Evolutionary conservation across 164 flowering plant species (phyloP).

Genomic region (Sextonia rubra): DNA sequence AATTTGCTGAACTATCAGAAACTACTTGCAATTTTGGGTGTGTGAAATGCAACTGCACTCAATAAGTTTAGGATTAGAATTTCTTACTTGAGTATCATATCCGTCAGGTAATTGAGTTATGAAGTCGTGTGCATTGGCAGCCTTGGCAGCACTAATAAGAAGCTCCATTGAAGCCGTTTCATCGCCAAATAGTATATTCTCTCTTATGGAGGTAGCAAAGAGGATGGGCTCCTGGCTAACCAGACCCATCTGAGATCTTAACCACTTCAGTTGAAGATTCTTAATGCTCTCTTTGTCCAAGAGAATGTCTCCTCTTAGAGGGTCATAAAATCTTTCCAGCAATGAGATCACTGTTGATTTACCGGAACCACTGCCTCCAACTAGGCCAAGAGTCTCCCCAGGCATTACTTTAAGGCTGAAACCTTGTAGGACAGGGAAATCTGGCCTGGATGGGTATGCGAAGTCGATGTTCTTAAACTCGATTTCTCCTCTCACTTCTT

Average conservation of each 20-base stretch:
- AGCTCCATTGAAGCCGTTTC: constrained; percentile 45
- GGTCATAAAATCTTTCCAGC: constrained; percentile 54
- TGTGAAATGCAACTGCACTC: background rate
- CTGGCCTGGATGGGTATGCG: constrained; percentile 50
- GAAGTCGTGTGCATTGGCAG: constrained; percentile 54
- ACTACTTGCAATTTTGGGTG: background rate
- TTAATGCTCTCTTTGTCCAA: constrained; percentile 39
- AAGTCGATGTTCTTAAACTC: constrained; percentile 41
- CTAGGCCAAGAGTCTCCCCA: constrained; percentile 44
- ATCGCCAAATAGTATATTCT: constrained; percentile 42
- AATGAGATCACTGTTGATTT: constrained; percentile 47
- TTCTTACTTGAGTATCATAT: constrained; percentile 46
- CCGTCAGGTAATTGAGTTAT: constrained; percentile 46
- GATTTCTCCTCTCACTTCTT: constrained; percentile 36
- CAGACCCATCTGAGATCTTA: constrained; percentile 42
- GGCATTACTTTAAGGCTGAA: constrained; percentile 33
- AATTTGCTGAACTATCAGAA: no score
- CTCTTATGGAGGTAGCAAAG: constrained; percentile 42
- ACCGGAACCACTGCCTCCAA: constrained; percentile 59
- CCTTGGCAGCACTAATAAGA: constrained; percentile 34
- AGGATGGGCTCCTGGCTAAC: constrained; percentile 56
- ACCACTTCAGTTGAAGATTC: constrained; percentile 41
- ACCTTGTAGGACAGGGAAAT: constrained; percentile 30
- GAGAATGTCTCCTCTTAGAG: constrained; percentile 39
- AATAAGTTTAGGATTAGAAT: background rate